Percentiles rank a stretch among this genome's conserved stretches.
Conservation (phyloP, 1,284 basidiomycete genomes). For the Coniophora puteana region DNA sequence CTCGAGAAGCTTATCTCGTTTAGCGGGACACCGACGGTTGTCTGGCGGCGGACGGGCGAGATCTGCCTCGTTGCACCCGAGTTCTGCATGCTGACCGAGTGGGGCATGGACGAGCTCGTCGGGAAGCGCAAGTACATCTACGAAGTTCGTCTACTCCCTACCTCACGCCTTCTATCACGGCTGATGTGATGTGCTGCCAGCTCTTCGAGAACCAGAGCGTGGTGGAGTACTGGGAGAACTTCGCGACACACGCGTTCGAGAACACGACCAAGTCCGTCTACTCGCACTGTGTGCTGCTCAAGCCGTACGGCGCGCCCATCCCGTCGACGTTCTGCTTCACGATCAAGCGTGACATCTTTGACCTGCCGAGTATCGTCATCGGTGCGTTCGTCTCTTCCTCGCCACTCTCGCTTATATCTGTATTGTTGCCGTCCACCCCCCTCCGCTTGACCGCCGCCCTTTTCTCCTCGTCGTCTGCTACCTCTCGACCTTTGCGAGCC, state of each 20-base stretch:
- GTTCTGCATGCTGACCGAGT: constrained; percentile 92
- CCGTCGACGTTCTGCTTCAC: constrained; percentile 92
- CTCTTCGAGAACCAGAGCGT: constrained; percentile 88
- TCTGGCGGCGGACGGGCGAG: constrained; percentile 97
- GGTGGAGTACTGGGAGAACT: constrained; percentile 95
- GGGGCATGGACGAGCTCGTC: constrained; percentile 81
- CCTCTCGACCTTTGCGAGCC: too few relatives aligned
- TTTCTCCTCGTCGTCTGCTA: too few relatives aligned
- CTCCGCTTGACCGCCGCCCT: too few relatives aligned
- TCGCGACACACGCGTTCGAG: constrained; percentile 92
- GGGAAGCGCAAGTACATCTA: constrained; percentile 85
- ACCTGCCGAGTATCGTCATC: constrained; percentile 83
- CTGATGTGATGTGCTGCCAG: constrained; percentile 33
- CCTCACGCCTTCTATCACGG: constrained; percentile 13
- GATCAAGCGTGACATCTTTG: constrained; percentile 87
- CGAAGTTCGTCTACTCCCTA: constrained; percentile 46
- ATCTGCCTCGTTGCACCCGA: constrained; percentile 95
- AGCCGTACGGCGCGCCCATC: constrained; percentile 78
- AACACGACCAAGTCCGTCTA: constrained; percentile 95
- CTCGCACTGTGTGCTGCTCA: constrained; percentile 84
- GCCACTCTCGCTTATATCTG: too few relatives aligned
- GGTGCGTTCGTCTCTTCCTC: constrained; percentile 39
- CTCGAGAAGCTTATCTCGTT: constrained; percentile 96
- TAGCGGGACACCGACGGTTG: constrained; percentile 98
- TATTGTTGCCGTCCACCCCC: too few relatives aligned